Conservation (phyloP, 768 basidiomycete genomes). For the Psilocybe cyanescens region DNA sequence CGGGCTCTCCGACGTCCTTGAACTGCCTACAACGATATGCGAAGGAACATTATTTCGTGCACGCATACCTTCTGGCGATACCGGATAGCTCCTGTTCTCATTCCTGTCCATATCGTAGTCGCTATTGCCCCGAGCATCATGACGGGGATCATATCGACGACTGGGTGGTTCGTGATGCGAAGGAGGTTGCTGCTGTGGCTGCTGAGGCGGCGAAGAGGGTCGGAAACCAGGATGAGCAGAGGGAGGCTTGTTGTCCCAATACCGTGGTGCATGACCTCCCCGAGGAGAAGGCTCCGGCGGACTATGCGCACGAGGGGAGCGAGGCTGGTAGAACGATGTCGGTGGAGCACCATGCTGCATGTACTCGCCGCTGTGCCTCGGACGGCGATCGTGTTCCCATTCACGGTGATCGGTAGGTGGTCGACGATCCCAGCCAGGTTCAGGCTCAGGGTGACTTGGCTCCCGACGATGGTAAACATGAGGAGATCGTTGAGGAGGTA, state of each 20-base stretch:
- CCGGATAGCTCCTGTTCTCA: constrained; percentile 41
- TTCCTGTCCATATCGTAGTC: constrained; percentile 51
- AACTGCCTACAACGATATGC: constrained; percentile 33
- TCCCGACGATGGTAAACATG: constrained; percentile 59
- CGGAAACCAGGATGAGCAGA: constrained; percentile 35
- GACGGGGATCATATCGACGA: constrained; percentile 69
- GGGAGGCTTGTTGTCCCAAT: constrained; percentile 68
- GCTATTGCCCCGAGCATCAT: constrained; percentile 41
- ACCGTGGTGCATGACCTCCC: constrained; percentile 44
- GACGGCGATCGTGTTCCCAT: constrained; percentile 55
- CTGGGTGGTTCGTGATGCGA: constrained; percentile 44
- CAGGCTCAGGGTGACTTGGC: constrained; percentile 51
- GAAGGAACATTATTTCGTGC: constrained; percentile 33
- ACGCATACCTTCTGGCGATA: constrained; percentile 49
- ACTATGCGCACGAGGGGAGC: constrained; percentile 47
- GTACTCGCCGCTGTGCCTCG: constrained; percentile 47
- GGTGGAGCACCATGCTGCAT: constrained; percentile 35
- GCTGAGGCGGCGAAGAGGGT: constrained; percentile 34
- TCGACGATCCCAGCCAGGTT: constrained; percentile 65
- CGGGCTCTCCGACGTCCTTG: constrained; percentile 66
- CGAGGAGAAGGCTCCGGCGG: constrained; percentile 70
- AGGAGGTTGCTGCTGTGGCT: constrained; percentile 29
- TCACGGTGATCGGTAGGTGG: constrained; percentile 53
- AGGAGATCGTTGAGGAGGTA: constrained; percentile 61
- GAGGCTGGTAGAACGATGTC: constrained; percentile 40